Percentiles rank a stretch among this genome's conserved stretches.
These are phyloP conservation scores for Botryotinia calthae DNA, from an alignment of 2,329 filamentous ascomycete species.

Conservation along the genomic window DNA sequence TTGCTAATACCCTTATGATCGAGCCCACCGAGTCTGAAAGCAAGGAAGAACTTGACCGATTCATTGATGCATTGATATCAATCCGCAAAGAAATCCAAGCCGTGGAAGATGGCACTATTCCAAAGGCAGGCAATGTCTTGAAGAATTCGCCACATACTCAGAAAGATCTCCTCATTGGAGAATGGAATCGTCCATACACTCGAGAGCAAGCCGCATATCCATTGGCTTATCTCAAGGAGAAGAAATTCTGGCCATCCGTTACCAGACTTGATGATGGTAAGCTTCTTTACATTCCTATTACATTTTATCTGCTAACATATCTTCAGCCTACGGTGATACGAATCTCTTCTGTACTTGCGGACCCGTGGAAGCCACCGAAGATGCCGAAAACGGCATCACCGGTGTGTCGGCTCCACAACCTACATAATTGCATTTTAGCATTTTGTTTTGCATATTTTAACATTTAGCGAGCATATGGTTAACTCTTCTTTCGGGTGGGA, in stretches of 20 bases:
- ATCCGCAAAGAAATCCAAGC: slow-evolving; percentile 84
- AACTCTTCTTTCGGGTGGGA: slow-evolving; percentile 6
- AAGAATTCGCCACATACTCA: slow-evolving; percentile 88
- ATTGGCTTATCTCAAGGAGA: slow-evolving; percentile 76
- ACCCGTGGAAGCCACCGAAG: slow-evolving; percentile 78
- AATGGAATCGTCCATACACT: slow-evolving; percentile 82
- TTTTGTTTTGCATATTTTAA: slow-evolving; percentile 16
- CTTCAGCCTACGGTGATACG: slow-evolving; percentile 76
- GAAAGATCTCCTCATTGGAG: slow-evolving; percentile 69
- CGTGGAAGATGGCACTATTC: slow-evolving; percentile 75
- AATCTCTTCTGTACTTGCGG: slow-evolving; percentile 96
- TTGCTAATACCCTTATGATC: slow-evolving; percentile 95
- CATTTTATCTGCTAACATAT: slow-evolving; percentile 27
- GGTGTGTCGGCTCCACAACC: slow-evolving; percentile 30
- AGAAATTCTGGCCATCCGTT: slow-evolving; percentile 96
- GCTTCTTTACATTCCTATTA: slow-evolving; percentile 38
- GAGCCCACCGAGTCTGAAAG: slow-evolving; percentile 94
- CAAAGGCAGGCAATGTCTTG: slow-evolving; percentile 75
- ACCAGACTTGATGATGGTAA: slow-evolving; percentile 83
- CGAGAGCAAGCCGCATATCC: slow-evolving; percentile 86
- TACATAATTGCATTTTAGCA: slow-evolving; percentile 25
- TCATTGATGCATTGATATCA: slow-evolving; percentile 83
- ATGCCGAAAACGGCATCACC: slow-evolving; percentile 34
- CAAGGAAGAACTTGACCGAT: slow-evolving; percentile 88
- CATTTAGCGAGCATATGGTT: slow-evolving; percentile 15